Percentiles rank a stretch among this genome's conserved stretches.
Evolutionary conservation across 1,139 yeast species (phyloP).

Genomic region (Lodderomyces elongisporus): DNA sequence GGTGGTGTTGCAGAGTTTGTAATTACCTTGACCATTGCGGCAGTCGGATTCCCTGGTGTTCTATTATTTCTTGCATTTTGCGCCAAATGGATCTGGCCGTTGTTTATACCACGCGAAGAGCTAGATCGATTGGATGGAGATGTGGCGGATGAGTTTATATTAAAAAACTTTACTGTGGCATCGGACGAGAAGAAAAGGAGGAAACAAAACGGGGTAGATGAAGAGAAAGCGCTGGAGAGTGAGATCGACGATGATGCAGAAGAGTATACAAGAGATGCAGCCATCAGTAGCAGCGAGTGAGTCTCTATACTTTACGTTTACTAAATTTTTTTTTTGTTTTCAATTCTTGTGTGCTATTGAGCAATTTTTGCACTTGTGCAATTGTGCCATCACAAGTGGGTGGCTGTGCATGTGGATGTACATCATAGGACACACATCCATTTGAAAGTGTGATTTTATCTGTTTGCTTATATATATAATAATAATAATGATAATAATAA

Average conservation of each 20-base stretch:
- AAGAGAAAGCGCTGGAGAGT: too few relatives aligned
- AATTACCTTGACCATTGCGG: slow-evolving; percentile 81
- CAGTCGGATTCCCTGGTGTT: slow-evolving; percentile 91
- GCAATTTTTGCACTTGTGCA: too few relatives aligned
- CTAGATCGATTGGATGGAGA: slow-evolving; percentile 63
- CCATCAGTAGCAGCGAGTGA: too few relatives aligned
- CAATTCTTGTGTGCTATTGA: too few relatives aligned
- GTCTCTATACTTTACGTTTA: too few relatives aligned
- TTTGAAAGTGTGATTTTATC: too few relatives aligned
- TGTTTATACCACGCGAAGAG: slow-evolving; percentile 57
- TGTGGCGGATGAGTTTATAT: slow-evolving; percentile 55
- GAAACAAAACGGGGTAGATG: slow-evolving; percentile 7
- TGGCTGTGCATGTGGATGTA: too few relatives aligned
- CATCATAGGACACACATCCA: too few relatives aligned
- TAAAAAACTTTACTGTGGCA: slow-evolving; percentile 32
- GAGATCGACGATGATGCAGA: slow-evolving; percentile 3
- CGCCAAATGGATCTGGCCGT: slow-evolving; percentile 67
- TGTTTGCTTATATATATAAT: too few relatives aligned
- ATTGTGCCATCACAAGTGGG: too few relatives aligned
- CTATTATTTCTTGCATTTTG: slow-evolving; percentile 51
- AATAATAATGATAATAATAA: too few relatives aligned
- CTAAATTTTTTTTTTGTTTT: too few relatives aligned
- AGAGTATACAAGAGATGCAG: slow-evolving; percentile 5
- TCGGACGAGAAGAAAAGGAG: slow-evolving; percentile 12
- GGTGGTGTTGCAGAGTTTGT: slow-evolving; percentile 81